Evolutionary conservation across 78 protist genomes (phyloP).

Genomic region (Diacronema lutheri): DNA sequence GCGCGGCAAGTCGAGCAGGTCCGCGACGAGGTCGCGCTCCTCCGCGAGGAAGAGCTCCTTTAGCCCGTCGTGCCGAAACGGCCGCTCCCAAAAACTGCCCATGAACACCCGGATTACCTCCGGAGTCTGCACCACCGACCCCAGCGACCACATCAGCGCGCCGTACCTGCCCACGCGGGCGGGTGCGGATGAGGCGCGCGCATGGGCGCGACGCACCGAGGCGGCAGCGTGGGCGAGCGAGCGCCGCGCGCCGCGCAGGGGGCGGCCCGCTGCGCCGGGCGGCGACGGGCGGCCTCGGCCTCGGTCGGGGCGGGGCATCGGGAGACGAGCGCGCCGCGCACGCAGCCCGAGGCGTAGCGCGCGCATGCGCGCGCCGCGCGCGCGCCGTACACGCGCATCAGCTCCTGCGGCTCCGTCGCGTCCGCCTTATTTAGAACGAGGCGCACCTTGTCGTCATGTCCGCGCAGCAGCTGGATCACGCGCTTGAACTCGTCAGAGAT

Average conservation of each 20-base stretch:
- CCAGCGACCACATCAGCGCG: conserved; percentile 78
- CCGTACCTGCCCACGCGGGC: no score
- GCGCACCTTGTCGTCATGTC: conserved; percentile 77
- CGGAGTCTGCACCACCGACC: conserved; percentile 65
- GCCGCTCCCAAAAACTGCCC: conserved; percentile 80
- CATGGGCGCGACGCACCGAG: no score
- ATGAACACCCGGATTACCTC: conserved; percentile 77
- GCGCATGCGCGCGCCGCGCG: no score
- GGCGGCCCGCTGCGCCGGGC: no score
- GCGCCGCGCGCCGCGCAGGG: no score
- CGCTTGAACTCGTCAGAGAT: conserved; percentile 73
- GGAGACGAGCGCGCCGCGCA: no score
- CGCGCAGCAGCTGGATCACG: conserved; percentile 55
- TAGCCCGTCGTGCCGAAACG: conserved; percentile 44
- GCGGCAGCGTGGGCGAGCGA: no score
- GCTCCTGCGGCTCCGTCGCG: conserved; percentile 63
- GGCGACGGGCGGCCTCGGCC: no score
- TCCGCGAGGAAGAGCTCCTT: conserved; percentile 55
- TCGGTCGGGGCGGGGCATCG: no score
- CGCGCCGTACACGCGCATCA: conserved; percentile 85
- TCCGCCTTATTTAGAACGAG: conserved; percentile 86
- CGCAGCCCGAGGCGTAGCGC: no score
- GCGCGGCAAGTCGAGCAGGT: conserved; percentile 59
- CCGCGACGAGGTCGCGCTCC: conserved; percentile 42
- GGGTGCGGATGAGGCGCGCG: no score